These are phyloP conservation scores for Botrytis fragariae DNA, from an alignment of 2,329 filamentous ascomycete genomes.

Conservation along the genomic window DNA sequence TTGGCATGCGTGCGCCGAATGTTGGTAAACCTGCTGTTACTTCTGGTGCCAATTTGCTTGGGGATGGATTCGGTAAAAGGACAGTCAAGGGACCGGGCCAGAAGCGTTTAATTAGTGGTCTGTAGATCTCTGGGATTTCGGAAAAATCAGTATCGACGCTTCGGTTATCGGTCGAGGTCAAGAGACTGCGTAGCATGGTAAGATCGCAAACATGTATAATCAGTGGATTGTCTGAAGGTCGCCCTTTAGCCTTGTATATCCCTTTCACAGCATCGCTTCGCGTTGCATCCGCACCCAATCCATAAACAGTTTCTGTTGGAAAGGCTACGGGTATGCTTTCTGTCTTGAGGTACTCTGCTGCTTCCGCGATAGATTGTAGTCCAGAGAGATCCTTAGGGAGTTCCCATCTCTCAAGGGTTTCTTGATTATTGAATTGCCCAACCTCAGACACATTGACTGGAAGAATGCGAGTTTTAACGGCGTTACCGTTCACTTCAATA, in stretches of 20 bases:
- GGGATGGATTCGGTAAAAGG: constrained; percentile 71
- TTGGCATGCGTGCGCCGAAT: constrained; percentile 89
- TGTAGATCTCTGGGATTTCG: constrained; percentile 52
- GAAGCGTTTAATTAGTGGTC: constrained; percentile 73
- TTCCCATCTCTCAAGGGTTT: constrained; percentile 34
- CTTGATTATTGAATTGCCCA: constrained; percentile 31
- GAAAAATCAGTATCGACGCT: constrained; percentile 34
- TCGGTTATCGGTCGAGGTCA: constrained; percentile 25
- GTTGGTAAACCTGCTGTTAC: constrained; percentile 83
- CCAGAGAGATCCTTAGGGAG: constrained; percentile 24
- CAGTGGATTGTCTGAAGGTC: constrained; percentile 90
- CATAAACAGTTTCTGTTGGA: constrained; percentile 97
- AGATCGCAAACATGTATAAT: constrained; percentile 90
- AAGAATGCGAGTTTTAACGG: constrained; percentile 31
- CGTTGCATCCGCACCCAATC: constrained; percentile 93
- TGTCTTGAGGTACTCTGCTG: constrained; percentile 32
- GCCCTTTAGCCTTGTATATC: constrained; percentile 89
- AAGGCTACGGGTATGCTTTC: constrained; percentile 73
- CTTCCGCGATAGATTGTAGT: constrained; percentile 30
- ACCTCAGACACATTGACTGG: constrained; percentile 27
- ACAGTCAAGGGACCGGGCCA: constrained; percentile 96
- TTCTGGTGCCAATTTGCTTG: constrained; percentile 75
- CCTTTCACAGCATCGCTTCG: constrained; percentile 77
- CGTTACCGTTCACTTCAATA: constrained; percentile 21
- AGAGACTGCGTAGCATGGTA: constrained; percentile 33